Percentiles rank a stretch among this genome's conserved stretches.
Evolutionary conservation across 371 early-diverging fungal genomes (phyloP).

Genomic region (Rhizopus microsporus): DNA sequence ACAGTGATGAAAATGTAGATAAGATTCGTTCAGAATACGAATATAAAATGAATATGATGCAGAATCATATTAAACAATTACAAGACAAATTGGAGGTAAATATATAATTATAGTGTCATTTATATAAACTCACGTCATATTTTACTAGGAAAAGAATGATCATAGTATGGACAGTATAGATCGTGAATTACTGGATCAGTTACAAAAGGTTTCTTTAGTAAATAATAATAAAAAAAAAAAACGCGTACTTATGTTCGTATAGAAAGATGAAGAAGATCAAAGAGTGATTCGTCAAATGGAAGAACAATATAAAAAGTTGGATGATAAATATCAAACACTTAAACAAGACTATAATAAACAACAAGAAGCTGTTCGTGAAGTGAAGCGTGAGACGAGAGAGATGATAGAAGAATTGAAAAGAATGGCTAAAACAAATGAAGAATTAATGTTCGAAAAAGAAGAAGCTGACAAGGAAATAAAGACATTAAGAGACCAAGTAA

Average conservation of each 20-base stretch:
- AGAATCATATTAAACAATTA: slow-evolving; percentile 41
- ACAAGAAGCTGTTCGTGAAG: slow-evolving; percentile 67
- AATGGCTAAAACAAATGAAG: slow-evolving; percentile 64
- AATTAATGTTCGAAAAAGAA: slow-evolving; percentile 52
- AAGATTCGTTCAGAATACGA: slow-evolving; percentile 61
- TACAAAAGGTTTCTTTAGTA: not conserved
- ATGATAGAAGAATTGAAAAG: slow-evolving; percentile 71
- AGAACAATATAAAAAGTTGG: slow-evolving; percentile 20
- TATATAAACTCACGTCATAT: not conserved
- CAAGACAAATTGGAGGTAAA: slow-evolving; percentile 25
- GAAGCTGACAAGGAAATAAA: slow-evolving; percentile 29
- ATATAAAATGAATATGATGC: slow-evolving; percentile 50
- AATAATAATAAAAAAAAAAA: not conserved
- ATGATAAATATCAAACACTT: slow-evolving; percentile 46
- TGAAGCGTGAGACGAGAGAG: slow-evolving; percentile 72
- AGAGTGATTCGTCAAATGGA: slow-evolving; percentile 18
- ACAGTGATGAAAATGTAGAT: slow-evolving; percentile 17
- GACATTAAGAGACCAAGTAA: slow-evolving; percentile 38
- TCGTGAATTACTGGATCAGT: slow-evolving; percentile 1
- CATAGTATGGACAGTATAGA: not conserved
- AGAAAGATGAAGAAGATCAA: slow-evolving; percentile 18
- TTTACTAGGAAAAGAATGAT: not conserved
- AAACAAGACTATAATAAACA: slow-evolving; percentile 66
- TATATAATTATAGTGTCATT: not conserved
- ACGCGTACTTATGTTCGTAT: not conserved